phyloP scores from a whole-genome alignment of 106 monocot species.

The Dioscorea dumetorum region DNA sequence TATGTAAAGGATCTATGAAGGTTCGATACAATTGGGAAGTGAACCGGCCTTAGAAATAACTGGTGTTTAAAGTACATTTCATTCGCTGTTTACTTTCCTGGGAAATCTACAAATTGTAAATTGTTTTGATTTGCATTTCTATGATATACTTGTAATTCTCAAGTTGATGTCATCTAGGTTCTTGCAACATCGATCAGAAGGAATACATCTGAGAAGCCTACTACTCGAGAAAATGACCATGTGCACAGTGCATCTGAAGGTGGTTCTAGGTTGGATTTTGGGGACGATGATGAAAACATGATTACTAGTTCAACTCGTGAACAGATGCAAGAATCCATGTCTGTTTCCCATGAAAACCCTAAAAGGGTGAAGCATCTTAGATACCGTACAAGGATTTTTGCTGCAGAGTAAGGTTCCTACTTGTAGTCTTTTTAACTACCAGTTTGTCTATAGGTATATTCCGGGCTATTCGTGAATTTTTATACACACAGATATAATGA shows the following conservation, averaged over 20 bases:
- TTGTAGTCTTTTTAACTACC: not conserved
- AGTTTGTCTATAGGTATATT: not conserved
- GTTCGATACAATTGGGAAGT: too few relatives aligned
- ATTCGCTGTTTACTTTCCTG: too few relatives aligned
- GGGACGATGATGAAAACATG: slow-evolving; percentile 86
- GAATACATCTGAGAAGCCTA: slow-evolving; percentile 15
- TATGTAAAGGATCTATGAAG: too few relatives aligned
- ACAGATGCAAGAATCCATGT: slow-evolving; percentile 21
- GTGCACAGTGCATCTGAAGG: slow-evolving; percentile 31
- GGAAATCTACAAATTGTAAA: too few relatives aligned
- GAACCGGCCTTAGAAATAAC: too few relatives aligned
- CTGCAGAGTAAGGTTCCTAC: slow-evolving; percentile 76
- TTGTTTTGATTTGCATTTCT: too few relatives aligned
- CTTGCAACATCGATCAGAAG: slow-evolving; percentile 56
- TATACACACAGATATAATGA: too few relatives aligned
- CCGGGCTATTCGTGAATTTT: not conserved
- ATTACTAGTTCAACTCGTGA: slow-evolving; percentile 39
- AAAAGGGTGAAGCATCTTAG: slow-evolving; percentile 73
- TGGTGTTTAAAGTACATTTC: too few relatives aligned
- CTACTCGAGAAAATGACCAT: slow-evolving; percentile 22
- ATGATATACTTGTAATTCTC: too few relatives aligned
- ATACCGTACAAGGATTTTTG: slow-evolving; percentile 95
- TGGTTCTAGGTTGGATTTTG: slow-evolving; percentile 39
- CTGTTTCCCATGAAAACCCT: slow-evolving; percentile 13
- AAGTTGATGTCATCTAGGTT: slow-evolving; percentile 28